Conservation (phyloP, 805 yeast species). For the Myxozyma sirexii region DNA sequence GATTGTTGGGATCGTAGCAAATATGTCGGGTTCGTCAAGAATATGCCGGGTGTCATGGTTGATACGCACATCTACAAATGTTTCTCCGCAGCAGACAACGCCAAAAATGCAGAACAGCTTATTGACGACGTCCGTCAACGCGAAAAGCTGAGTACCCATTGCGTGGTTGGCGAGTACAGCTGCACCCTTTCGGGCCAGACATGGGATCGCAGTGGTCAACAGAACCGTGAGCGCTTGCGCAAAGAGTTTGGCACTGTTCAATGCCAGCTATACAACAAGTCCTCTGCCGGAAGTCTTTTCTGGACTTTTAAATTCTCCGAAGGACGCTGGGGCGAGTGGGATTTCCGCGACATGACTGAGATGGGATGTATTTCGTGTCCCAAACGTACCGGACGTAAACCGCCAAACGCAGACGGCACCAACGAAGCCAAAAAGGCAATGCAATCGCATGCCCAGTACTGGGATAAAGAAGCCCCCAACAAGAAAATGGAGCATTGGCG, state of each 20-base stretch:
- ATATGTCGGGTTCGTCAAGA: constrained; percentile 68
- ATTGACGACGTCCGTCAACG: constrained; percentile 55
- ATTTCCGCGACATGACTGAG: constrained; percentile 74
- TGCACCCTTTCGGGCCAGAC: constrained; percentile 78
- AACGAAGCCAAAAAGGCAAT: constrained; percentile 42
- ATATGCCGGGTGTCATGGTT: constrained; percentile 65
- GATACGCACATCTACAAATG: constrained; percentile 89
- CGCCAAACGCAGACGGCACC: constrained; percentile 45
- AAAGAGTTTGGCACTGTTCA: constrained; percentile 64
- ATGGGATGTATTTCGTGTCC: constrained; percentile 14
- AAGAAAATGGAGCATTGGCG: constrained; percentile 79
- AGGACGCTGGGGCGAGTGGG: constrained; percentile 98
- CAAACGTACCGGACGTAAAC: constrained; percentile 18
- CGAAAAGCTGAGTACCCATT: constrained; percentile 58
- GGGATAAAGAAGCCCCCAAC: constrained; percentile 62
- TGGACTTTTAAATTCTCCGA: constrained; percentile 88
- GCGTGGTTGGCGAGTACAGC: constrained; percentile 86
- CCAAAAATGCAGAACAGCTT: constrained; percentile 65
- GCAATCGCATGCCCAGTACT: constrained; percentile 60
- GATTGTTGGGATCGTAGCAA: constrained; percentile 93
- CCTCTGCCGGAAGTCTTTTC: constrained; percentile 69
- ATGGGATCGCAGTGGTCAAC: constrained; percentile 60
- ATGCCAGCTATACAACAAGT: constrained; percentile 34
- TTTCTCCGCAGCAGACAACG: constrained; percentile 73
- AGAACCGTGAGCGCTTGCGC: constrained; percentile 58